Evolutionary conservation across 345 rosid species (phyloP).

Genomic region (Brassica cretica): DNA sequence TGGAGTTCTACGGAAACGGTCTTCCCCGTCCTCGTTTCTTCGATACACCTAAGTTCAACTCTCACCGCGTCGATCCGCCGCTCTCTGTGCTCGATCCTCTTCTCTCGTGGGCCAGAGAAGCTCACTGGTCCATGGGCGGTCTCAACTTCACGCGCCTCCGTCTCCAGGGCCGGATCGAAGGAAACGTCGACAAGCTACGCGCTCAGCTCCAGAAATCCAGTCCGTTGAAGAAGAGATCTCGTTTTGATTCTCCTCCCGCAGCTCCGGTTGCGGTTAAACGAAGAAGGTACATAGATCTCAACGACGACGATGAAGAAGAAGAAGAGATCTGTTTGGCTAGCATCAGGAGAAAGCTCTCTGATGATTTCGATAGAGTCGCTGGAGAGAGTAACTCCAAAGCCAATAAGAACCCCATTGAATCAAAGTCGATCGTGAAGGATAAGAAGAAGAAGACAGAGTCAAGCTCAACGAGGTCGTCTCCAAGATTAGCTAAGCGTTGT

Average conservation of each 20-base stretch:
- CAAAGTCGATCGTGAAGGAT: background rate
- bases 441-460: constrained; percentile 20
- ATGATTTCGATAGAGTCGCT: constrained; percentile 77
- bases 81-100: constrained; percentile 67
- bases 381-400: background rate
- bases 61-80: constrained; percentile 74
- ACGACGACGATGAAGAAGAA: constrained; percentile 46
- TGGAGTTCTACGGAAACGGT: constrained; percentile 83
- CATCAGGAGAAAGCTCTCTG: constrained; percentile 58
- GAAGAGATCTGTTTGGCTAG: constrained; percentile 24
- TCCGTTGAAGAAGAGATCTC: constrained; percentile 36
- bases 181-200: constrained; percentile 57
- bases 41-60: constrained; percentile 47
- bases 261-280: constrained; percentile 63
- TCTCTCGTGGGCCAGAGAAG: constrained; percentile 85
- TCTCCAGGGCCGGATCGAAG: constrained; percentile 88
- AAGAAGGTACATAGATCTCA: constrained; percentile 50
- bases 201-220: constrained; percentile 45
- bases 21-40: constrained; percentile 90
- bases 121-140: constrained; percentile 99
- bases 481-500: constrained; percentile 52
- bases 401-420: background rate
- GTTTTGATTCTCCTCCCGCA: constrained; percentile 58
- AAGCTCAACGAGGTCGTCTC: constrained; percentile 51
- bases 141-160: constrained; percentile 81